Percentiles rank a stretch among this genome's conserved stretches.
These are phyloP conservation scores for Phialophora tarda DNA, from an alignment of 2,329 filamentous ascomycete genomes.

Conservation along the genomic window DNA sequence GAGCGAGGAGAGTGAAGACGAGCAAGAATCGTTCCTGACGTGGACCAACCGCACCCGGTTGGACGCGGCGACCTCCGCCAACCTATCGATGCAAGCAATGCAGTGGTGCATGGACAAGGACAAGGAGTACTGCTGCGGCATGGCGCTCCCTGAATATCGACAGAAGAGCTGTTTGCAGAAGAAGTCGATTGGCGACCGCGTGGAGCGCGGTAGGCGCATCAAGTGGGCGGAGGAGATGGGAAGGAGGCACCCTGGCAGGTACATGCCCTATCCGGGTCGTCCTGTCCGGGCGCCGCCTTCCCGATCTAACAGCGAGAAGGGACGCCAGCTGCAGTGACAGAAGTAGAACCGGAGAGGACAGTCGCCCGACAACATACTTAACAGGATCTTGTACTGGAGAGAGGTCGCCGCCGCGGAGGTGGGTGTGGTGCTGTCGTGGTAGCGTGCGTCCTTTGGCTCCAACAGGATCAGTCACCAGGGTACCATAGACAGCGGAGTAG, in stretches of 20 bases:
- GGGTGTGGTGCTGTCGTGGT: background rate
- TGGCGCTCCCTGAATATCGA: background rate
- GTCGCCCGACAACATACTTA: background rate
- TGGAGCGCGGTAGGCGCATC: background rate
- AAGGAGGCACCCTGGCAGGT: background rate
- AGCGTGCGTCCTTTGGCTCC: background rate
- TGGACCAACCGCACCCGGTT: background rate
- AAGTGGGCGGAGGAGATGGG: slow-evolving; percentile 6
- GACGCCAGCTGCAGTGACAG: background rate
- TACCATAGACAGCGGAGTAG: background rate
- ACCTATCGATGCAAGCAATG: background rate
- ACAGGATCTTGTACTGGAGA: background rate
- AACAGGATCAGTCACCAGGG: background rate
- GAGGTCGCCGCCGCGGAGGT: background rate
- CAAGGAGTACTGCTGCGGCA: background rate
- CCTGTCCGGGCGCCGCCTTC: background rate
- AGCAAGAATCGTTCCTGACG: background rate
- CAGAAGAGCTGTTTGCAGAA: background rate
- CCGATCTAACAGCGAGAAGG: background rate
- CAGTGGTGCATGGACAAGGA: slow-evolving; percentile 5
- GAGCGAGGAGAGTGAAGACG: background rate
- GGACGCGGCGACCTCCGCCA: background rate
- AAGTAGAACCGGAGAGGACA: background rate
- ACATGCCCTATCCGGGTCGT: background rate
- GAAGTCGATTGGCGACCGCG: background rate